Conservation (phyloP, 2,329 filamentous ascomycete genomes). For the Daldinia sp. region DNA sequence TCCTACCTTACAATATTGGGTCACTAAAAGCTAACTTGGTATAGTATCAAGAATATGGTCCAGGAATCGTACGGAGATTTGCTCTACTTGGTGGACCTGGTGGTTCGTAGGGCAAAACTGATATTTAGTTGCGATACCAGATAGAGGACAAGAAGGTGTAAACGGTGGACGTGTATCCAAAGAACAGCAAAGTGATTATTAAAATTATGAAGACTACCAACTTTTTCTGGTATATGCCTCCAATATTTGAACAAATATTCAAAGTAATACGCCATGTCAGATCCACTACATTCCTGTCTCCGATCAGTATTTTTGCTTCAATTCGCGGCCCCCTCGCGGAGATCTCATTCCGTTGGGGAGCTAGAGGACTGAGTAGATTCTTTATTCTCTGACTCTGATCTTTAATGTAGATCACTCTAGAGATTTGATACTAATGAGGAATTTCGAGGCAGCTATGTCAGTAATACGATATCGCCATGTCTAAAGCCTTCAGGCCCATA, state of each 20-base stretch:
- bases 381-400: too few species aligned
- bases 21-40: slow-evolving; percentile 28
- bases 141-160: slow-evolving; percentile 37
- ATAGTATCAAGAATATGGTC: slow-evolving; percentile 94
- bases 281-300: background rate
- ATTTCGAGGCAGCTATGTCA: background rate
- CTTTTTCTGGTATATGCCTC: background rate
- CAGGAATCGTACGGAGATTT: slow-evolving; percentile 94
- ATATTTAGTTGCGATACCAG: slow-evolving; percentile 31
- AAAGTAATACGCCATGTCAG: background rate
- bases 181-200: slow-evolving; percentile 37
- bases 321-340: background rate
- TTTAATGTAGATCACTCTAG: background rate
- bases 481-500: background rate
- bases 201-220: slow-evolving; percentile 20
- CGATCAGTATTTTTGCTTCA: too few species aligned
- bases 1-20: background rate
- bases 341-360: too few species aligned
- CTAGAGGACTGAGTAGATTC: too few species aligned
- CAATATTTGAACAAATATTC: background rate
- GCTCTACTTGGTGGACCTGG: slow-evolving; percentile 93
- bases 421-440: background rate
- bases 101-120: slow-evolving; percentile 67
- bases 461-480: background rate
- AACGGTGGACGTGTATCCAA: slow-evolving; percentile 41